phyloP scores from a whole-genome alignment of 1,139 yeast genomes.

The Pichia sp. region DNA sequence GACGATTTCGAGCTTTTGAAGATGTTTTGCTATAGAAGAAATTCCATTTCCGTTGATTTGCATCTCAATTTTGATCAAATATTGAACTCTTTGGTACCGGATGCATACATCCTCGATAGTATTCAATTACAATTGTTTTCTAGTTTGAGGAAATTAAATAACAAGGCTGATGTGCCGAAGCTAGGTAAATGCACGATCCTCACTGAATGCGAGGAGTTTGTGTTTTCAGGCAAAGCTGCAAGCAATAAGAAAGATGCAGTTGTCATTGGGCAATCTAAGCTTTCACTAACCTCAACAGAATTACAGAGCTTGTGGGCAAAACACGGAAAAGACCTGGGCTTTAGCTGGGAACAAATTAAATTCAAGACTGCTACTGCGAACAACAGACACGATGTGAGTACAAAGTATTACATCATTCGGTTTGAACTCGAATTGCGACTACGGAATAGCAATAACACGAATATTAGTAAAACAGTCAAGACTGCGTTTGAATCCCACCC shows the following conservation, averaged over 20 bases:
- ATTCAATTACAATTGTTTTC: not conserved
- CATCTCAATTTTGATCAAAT: slow-evolving; percentile 2
- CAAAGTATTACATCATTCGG: slow-evolving; percentile 9
- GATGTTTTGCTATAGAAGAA: slow-evolving; percentile 12
- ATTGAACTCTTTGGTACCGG: not conserved
- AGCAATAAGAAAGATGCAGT: not conserved
- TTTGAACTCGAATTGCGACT: slow-evolving; percentile 9
- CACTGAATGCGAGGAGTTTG: slow-evolving; percentile 3
- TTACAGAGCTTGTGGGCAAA: no score
- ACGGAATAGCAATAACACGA: no score
- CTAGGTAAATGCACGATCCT: not conserved
- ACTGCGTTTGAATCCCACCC: slow-evolving; percentile 24
- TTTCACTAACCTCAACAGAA: not conserved
- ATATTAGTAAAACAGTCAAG: not conserved
- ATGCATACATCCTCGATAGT: not conserved
- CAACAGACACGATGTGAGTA: slow-evolving; percentile 12
- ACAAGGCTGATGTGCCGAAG: not conserved
- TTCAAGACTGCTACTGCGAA: slow-evolving; percentile 14
- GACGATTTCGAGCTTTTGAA: not conserved
- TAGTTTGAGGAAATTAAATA: slow-evolving; percentile 3
- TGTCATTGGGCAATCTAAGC: not conserved
- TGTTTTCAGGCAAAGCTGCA: not conserved
- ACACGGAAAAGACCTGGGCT: no score
- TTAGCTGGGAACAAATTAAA: slow-evolving; percentile 12
- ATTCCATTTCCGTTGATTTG: slow-evolving; percentile 6